Base-by-base conservation (phyloP, 2,329 filamentous ascomycete species). In the Elsinoe ampelina region DNA sequence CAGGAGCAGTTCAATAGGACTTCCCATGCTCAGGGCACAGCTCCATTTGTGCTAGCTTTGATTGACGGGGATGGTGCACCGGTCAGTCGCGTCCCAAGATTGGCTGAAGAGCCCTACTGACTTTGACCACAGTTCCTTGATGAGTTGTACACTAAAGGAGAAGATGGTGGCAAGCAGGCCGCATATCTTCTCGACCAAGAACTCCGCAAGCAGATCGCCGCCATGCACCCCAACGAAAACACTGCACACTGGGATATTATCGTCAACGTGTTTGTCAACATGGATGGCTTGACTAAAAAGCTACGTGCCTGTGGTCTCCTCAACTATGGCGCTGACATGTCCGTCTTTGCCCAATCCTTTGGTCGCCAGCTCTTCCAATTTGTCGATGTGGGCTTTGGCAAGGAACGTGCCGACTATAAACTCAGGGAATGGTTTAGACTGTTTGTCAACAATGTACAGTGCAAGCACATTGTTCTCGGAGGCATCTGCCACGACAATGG, bases 381-480 rank as follows among this genome's bases (percentile, higher is more conserved):
- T 62, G 72, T 83, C 12, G 82, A 85, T 63, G 80, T 80, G 10
- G 79, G 81, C 8, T 78, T 81, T 60, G 74, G 80, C 35, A 83
- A 83, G 63, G 79, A 82, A 61, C 78, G 78, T 30, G 78, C 79
- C 26, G 79, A 80, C 62, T 79, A 78, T 64, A 85, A 85, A 65
- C 74, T 85, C 55, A 74, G 80, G 64, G 80, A 71, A 61, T 59
- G 69, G 57, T 71, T 74, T 64, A 70, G 73, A 4, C 70, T 83
- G 1, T 82, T 81, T 59, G 76, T 74, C 34, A 77, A 82, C 45
- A 81, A 80, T 61, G 69, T 74, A 2, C 79, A 83, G 63, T 86
- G 83, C 70, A 81, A 80, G 61, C 82, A 84, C 64, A 81, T 86
- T 35, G 80, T 80, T 63, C 80, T 83, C 58, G 83, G 80, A 4